These are phyloP conservation scores for Discostella stelligera DNA, from an alignment of 352 stramenopile genomes.

Conservation along the genomic window DNA sequence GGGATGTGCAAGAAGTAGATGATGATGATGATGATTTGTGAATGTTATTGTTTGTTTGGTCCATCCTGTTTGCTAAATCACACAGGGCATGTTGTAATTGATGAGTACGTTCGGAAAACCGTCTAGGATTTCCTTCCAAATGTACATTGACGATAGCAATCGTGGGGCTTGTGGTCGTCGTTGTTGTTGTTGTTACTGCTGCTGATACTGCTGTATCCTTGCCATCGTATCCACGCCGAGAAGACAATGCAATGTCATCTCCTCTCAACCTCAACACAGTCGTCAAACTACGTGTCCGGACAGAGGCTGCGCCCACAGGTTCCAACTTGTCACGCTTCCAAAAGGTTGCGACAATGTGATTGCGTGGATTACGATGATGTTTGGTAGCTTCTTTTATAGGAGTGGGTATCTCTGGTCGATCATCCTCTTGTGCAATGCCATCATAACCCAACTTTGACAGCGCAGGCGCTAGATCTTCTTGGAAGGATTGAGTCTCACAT, in stretches of 20 bases:
- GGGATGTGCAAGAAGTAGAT: neutral
- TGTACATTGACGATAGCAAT: constrained; percentile 58
- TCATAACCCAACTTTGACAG: constrained; percentile 43
- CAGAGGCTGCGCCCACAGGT: constrained; percentile 24
- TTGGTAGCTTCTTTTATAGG: constrained; percentile 28
- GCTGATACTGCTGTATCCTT: neutral
- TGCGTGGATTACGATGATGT: constrained; percentile 33
- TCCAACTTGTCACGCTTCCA: constrained; percentile 52
- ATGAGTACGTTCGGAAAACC: constrained; percentile 38
- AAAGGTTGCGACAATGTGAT: constrained; percentile 54
- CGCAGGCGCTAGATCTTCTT: constrained; percentile 31
- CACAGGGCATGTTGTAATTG: constrained; percentile 53
- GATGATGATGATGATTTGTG: neutral
- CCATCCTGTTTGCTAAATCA: constrained; percentile 39
- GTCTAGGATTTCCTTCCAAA: constrained; percentile 52
- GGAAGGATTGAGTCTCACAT: constrained; percentile 44
- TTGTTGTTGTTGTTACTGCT: neutral
- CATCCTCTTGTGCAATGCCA: constrained; percentile 45
- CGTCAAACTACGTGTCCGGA: constrained; percentile 36
- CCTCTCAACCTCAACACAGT: constrained; percentile 29
- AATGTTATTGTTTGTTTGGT: neutral
- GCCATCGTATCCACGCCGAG: neutral
- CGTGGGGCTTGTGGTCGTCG: constrained; percentile 11
- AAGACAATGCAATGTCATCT: neutral
- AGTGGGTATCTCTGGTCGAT: constrained; percentile 20